Evolutionary conservation across 2,329 filamentous ascomycete genomes (phyloP), one percentile per base, ranked within the genome.

Genomic region (Sclerotinia glacialis): DNA sequence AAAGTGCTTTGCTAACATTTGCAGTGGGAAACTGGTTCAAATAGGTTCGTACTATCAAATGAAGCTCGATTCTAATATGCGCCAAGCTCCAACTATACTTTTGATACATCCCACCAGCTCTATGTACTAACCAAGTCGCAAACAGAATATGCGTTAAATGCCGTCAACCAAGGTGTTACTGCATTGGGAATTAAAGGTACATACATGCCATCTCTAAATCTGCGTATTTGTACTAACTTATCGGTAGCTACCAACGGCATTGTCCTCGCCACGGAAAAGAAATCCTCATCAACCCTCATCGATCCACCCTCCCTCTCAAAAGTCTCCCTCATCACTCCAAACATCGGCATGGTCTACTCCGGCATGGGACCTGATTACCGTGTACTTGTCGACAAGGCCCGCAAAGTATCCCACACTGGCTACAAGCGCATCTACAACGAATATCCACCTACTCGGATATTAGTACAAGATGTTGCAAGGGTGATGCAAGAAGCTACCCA

Each of bases 351-450:
- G 92, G 95, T 99, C 76, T 99, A 99, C 83, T 93, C 93, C 63
- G 95, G 95, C 78, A 99, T 99, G 95, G 94, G 95, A 40, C 95
- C 95, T 68, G 95, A 99, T 80, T 99, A 98, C 83, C 89, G 95
- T 79, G 92, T 99, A 67, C 86, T 99, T 65, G 95, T 98, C 74
- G 95, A 99, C 84, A 94, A 93, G 80, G 95, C 95, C 74, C 93
- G 95, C 78, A 99, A 98, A 81, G 95, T 97, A 73, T 97, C 93
- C 66, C 95, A 99, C 82, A 96, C 95, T 58, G 90, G 89, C 79
- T 99, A 99, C 88, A 99, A 99, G 87, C 92, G 95, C 80, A 93
- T 99, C 83, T 99, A 99, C 85, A 99, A 99, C 82, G 95, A 99
- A 83, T 99, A 99, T 83, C 95, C 95, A n/a, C 95, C 95, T 7